phyloP scores from a whole-genome alignment of 441 rosid genomes.

The Populus hybrid region DNA sequence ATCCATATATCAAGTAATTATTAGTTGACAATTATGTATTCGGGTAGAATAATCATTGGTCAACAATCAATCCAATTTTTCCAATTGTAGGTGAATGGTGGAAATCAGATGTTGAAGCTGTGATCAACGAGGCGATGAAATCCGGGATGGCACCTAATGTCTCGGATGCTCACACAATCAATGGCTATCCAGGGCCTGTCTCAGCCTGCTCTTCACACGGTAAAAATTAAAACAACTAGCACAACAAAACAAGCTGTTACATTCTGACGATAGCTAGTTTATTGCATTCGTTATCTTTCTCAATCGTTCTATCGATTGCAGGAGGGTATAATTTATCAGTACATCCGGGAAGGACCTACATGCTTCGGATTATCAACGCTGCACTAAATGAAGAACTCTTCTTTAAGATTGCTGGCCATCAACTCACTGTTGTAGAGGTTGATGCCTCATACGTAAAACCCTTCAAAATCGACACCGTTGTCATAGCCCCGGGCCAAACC shows the following conservation, averaged over 20 bases:
- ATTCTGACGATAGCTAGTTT: background rate
- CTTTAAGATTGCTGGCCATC: slow-evolving; percentile 82
- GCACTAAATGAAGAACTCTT: slow-evolving; percentile 93
- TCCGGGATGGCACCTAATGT: slow-evolving; percentile 84
- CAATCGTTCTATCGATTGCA: slow-evolving; percentile 3
- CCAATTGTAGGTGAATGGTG: slow-evolving; percentile 76
- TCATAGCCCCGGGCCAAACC: slow-evolving; percentile 83
- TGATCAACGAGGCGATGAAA: slow-evolving; percentile 59
- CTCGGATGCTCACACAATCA: slow-evolving; percentile 86
- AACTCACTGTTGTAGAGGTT: slow-evolving; percentile 79
- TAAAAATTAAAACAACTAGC: slow-evolving; percentile 7
- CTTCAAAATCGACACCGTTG: slow-evolving; percentile 52
- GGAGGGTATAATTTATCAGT: slow-evolving; percentile 60
- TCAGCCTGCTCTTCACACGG: slow-evolving; percentile 63
- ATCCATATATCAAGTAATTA: background rate
- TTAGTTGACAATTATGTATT: background rate
- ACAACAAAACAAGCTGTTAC: background rate
- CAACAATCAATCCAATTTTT: background rate
- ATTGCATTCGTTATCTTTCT: background rate
- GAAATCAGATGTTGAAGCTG: slow-evolving; percentile 84
- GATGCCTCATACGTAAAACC: slow-evolving; percentile 89
- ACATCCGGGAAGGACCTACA: slow-evolving; percentile 54
- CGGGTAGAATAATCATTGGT: background rate
- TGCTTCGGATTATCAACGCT: slow-evolving; percentile 80
- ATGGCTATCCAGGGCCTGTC: slow-evolving; percentile 63